Conservation (phyloP, 257 asterid genomes). For the Lavandula angustifolia region DNA sequence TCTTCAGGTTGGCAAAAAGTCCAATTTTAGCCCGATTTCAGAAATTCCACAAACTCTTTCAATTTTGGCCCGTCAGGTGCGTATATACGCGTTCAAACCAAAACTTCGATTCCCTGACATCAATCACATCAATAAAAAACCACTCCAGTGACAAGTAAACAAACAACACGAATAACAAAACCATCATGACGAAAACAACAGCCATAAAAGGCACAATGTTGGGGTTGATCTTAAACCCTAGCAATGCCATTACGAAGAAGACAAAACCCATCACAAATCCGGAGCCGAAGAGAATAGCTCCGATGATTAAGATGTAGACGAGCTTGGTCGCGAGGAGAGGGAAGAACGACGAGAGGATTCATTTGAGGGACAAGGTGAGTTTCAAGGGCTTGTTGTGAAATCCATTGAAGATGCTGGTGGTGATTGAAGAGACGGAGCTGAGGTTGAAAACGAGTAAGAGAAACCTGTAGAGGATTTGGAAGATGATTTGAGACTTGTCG, state of each 20-base stretch:
- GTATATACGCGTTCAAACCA: too few relatives aligned
- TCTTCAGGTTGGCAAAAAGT: too few relatives aligned
- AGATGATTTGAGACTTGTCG: conserved; percentile 17
- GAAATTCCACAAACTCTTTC: too few relatives aligned
- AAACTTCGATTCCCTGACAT: too few relatives aligned
- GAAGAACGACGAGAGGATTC: conserved; percentile 37
- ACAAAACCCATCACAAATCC: conserved; percentile 8
- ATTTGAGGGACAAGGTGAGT: not conserved
- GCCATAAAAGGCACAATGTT: conserved; percentile 23
- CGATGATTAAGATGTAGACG: conserved; percentile 19
- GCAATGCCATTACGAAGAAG: conserved; percentile 12
- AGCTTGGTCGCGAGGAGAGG: conserved; percentile 41
- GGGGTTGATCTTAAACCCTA: conserved; percentile 41
- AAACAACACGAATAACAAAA: too few relatives aligned
- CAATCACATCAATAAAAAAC: too few relatives aligned
- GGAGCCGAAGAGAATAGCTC: not conserved
- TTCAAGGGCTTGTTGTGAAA: not conserved
- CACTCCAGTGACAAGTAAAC: too few relatives aligned
- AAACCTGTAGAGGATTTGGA: conserved; percentile 3
- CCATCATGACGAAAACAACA: not conserved
- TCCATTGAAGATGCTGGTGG: too few relatives aligned
- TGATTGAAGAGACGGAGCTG: too few relatives aligned
- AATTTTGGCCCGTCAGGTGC: too few relatives aligned
- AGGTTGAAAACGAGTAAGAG: conserved; percentile 23
- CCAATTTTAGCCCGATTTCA: too few relatives aligned